These are phyloP conservation scores for Nicotiana benthamiana DNA, from an alignment of 257 asterid species.

Conservation along the genomic window DNA sequence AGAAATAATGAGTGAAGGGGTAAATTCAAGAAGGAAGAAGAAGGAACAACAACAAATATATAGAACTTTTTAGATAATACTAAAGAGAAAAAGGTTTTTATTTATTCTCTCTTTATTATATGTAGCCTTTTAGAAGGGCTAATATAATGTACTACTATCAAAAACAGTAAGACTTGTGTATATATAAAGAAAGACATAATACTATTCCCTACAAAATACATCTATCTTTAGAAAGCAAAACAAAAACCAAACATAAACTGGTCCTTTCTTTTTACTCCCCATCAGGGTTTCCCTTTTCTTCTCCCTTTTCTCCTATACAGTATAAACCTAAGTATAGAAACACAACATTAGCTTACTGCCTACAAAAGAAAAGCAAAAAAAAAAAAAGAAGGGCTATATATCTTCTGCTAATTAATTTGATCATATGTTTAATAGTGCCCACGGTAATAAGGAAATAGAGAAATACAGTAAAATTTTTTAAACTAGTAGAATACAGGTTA, in stretches of 20 bases:
- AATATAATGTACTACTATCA: slow-evolving; percentile 20
- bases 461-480: not conserved
- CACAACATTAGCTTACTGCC: not conserved
- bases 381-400: slow-evolving; percentile 15
- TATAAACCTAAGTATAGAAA: not conserved
- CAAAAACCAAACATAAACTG: not conserved
- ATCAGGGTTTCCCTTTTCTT: not conserved
- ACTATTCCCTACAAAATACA: slow-evolving; percentile 8
- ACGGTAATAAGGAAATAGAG: slow-evolving; percentile 6
- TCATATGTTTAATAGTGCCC: slow-evolving; percentile 1
- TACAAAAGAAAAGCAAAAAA: not conserved
- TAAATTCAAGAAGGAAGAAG: not conserved
- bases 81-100: slow-evolving; percentile 2
- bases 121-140: slow-evolving; percentile 16
- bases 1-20: not conserved
- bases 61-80: not conserved
- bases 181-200: slow-evolving; percentile 16
- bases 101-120: slow-evolving; percentile 11
- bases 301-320: not conserved
- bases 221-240: slow-evolving; percentile 4
- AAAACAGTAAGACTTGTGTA: slow-evolving; percentile 18
- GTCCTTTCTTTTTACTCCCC: not conserved
- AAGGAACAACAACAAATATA: slow-evolving; percentile 4
- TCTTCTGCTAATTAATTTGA: slow-evolving; percentile 1
- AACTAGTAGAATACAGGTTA: not conserved